Base-by-base conservation (phyloP, 1,284 basidiomycete species). In the Rhodotorula sp. region DNA sequence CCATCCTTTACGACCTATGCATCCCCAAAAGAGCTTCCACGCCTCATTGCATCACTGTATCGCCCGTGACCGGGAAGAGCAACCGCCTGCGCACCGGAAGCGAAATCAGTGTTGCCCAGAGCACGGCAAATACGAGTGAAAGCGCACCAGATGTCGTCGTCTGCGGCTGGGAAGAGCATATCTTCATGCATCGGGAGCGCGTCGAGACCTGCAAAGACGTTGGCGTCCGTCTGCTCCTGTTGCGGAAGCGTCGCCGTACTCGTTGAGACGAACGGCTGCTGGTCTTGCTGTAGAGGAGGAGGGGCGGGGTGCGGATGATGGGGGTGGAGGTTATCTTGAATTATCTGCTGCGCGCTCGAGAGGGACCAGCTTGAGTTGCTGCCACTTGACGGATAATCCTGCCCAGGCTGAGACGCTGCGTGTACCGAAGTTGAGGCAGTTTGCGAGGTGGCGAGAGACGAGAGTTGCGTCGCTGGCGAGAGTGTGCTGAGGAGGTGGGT, bases 111-210 rank as follows among this genome's bases (percentile, higher is more conserved):
- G 15, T 46, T 2, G 36, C 39, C 6, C 34, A 8, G n/a, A 24
- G 22, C 13, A 19, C 3, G 8, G n/a, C 36, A 27, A 11, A 2
- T 9, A 9, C 5, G 4, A 29, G 39, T 8, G 8, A 1, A n/a
- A 39, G 17, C 56, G 27, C 39, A 58, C 56, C 56, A 58, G n/a
- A 58, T 58, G 44, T 46, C 44, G 29, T 58, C 56, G 56, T 58
- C 56, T 8, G 56, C 56, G 0, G 56, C 27, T 0, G 56, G 56
- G 39, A 58, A 58, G 7, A 58, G 44, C 44, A 47, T 19, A 10
- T 58, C 56, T 27, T 58, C 56, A 4, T 56, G 55, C 36, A 7
- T 22, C 2, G 32, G 36, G 17, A 32, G 36, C 4, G 13, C 27
- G 19, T 46, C 24, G 15, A 20, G 36, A 17, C 27, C 44, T 9